Conservation (phyloP, 371 early-diverging fungal genomes). For the Syncephalastrum racemosum region DNA sequence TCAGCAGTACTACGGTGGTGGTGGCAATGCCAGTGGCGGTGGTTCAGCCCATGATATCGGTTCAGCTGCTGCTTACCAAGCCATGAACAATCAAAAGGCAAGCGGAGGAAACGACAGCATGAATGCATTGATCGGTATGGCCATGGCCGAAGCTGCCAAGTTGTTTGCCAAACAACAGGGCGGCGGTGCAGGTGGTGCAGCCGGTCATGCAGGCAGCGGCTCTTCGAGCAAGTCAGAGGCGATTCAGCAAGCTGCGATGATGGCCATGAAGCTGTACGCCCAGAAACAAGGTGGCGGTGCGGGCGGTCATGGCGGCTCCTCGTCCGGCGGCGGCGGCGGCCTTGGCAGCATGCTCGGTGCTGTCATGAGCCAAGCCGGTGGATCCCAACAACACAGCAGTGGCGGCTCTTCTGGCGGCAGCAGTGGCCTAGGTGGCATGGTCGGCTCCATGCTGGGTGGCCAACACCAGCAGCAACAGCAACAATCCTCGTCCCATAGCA, state of each 20-base stretch:
- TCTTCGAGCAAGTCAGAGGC: conserved; percentile 29
- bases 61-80: conserved; percentile 54
- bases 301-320: conserved; percentile 16
- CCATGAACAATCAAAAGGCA: conserved; percentile 32
- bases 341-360: conserved; percentile 28
- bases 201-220: conserved; percentile 9
- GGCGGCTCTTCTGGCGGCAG: conserved; percentile 9
- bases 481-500: neutral
- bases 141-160: conserved; percentile 52
- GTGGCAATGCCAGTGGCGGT: conserved; percentile 3
- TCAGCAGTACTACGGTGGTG: conserved; percentile 25
- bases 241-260: conserved; percentile 36
- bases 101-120: conserved; percentile 35
- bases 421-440: conserved; percentile 33
- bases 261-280: conserved; percentile 50
- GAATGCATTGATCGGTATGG: conserved; percentile 48
- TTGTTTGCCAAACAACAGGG: conserved; percentile 35
- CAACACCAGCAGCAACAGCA: conserved; percentile 17
- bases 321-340: conserved; percentile 20
- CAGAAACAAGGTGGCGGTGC: conserved; percentile 35
- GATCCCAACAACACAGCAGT: conserved; percentile 19
- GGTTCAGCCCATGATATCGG: conserved; percentile 44
- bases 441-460: conserved; percentile 27
- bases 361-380: conserved; percentile 26
- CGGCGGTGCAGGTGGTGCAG: conserved; percentile 13